Base-by-base conservation (phyloP, 805 yeast genomes). In the Wickerhamiella kazuoi region DNA sequence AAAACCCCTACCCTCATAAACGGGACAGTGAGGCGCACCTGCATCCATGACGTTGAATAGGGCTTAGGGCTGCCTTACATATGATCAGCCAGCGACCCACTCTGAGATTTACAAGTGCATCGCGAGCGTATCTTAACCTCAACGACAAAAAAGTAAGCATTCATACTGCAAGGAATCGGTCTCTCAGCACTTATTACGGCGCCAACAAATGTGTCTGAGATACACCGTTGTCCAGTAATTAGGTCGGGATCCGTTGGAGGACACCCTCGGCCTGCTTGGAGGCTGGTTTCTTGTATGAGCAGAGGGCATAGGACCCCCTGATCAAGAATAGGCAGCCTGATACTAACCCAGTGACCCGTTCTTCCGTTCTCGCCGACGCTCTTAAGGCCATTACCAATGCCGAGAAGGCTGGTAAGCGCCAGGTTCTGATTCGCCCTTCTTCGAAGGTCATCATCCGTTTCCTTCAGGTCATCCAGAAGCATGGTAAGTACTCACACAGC, bases 391-490 rank as follows among this genome's bases (percentile, higher is more conserved):
- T 86, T 71, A 83, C 84, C 90, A 86, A 86, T 70, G 96, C 96
- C 71, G 95, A 86, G 73, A 86, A 84, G 73, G 78, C 94, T 70
- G 96, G 96, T 70, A 86, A 86, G 76, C 81, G 96, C 73, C 96
- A 86, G 74, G 96, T 86, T 60, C 70, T 86, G 65, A 79, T 86
- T 71, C 81, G 95, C 77, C 96, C 96, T 54, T 83, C 96, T 41
- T 86, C 95, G 64, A 86, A 86, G 80, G 96, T 86, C 60, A 84
- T 86, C 72, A 76, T 86, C 79, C 86, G 83, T 72, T 86, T 83
- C 72, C 74, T 86, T 67, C 74, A 82, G 62, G 96, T 86, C 59
- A 84, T 86, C 81, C 96, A 86, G 75, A 83, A 75, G 72, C 96
- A 86, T 68, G 95, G 95, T 69, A 67, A 54, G 74, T 69, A 48